Base-by-base conservation (phyloP, 805 yeast species). In the Candida xiaguanensis region DNA sequence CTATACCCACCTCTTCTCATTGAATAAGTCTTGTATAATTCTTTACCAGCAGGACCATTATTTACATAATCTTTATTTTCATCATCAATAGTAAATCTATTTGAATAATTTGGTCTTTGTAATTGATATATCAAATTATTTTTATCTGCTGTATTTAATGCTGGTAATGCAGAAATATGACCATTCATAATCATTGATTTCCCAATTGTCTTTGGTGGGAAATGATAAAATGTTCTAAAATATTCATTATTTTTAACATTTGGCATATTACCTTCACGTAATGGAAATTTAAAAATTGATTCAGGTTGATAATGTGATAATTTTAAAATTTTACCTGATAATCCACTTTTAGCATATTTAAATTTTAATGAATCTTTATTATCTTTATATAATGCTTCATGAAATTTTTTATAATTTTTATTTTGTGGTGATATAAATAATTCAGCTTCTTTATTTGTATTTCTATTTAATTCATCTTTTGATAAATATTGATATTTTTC, bases 111-210 rank as follows among this genome's bases (percentile, higher is more conserved):
- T 16, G 34, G 31, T 22, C 31, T 38, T 41, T 60, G 56, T 39
- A 31, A 27, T 36, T 38, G 41, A 49, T 78, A 74, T 23, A 72
- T 52, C 11, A 87, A 67, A 8, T 72, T 63, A 45, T 82, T 87
- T 40, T 71, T 75, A 50, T 90, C 97, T 34, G 81, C 82, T 28
- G 75, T 77, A 4, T 78, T 78, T 33, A 91, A 65, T 6, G 81
- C 80, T 14, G 71, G 69, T 25, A 64, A 63, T 43, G 80, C 82
- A 4, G 88, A 74, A 43, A 79, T 77, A 53, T 69, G 87, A 0
- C 97, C 97, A 33, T 81, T 84, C 46, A 91, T 59, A 16, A 91
- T 66, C 84, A 93, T 85, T 1, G 95, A 83, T 56, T 91, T 93
- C 23, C 88, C 82, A 11, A 61, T 69, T 27, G 65, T 66, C 43